phyloP scores from a whole-genome alignment of 2,329 filamentous ascomycete genomes.

The Cladosporium austrohemisphaericum region DNA sequence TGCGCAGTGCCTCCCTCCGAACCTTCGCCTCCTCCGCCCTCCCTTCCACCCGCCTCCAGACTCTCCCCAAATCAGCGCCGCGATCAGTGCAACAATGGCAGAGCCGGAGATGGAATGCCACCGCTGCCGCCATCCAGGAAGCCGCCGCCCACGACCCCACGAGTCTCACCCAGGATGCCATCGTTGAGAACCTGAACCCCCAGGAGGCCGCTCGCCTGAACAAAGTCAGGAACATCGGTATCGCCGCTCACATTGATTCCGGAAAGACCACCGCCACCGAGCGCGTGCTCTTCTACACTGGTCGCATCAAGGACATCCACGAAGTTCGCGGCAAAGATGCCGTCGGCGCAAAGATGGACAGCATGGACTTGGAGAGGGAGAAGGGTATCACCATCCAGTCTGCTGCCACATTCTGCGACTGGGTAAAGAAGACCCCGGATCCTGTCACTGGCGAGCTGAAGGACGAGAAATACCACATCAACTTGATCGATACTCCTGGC shows the following conservation, averaged over 20 bases:
- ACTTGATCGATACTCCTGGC: constrained; percentile 96
- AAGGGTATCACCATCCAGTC: constrained; percentile 99
- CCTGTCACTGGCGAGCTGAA: constrained; percentile 60
- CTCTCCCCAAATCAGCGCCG: neutral
- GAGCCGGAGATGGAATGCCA: constrained; percentile 26
- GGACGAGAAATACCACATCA: constrained; percentile 93
- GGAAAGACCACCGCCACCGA: constrained; percentile 97
- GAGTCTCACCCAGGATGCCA: constrained; percentile 57
- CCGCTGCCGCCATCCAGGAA: constrained; percentile 42
- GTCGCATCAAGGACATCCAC: constrained; percentile 93
- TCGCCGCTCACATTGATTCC: constrained; percentile 97
- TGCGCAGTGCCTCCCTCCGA: constrained; percentile 23
- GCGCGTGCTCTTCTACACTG: constrained; percentile 96
- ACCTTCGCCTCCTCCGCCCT: constrained; percentile 24
- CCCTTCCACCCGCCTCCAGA: constrained; percentile 13
- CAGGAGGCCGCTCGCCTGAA: constrained; percentile 74
- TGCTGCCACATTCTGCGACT: constrained; percentile 95
- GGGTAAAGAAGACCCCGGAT: constrained; percentile 66
- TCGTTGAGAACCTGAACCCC: constrained; percentile 76
- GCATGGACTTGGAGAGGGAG: constrained; percentile 96
- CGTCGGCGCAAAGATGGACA: constrained; percentile 99
- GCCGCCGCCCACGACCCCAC: constrained; percentile 56
- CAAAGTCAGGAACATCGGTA: constrained; percentile 92
- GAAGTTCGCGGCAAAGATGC: constrained; percentile 93
- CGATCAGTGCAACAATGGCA: constrained; percentile 8